Evolutionary conservation across 164 flowering plant genomes (phyloP).

Genomic region (Sedum album): DNA sequence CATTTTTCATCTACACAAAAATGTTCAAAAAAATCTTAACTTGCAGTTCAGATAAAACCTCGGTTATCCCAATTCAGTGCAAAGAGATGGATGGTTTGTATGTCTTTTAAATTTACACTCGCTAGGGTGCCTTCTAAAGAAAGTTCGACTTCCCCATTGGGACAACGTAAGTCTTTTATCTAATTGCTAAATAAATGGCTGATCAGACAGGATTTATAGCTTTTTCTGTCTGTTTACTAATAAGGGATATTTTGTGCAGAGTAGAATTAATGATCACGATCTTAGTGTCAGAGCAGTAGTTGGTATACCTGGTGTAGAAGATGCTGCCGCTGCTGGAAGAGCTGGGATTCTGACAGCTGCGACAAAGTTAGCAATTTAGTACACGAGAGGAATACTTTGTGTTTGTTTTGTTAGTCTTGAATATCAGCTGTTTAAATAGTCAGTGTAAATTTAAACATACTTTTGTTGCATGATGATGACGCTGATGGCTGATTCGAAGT

Average conservation of each 20-base stretch:
- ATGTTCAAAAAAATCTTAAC: too few relatives aligned
- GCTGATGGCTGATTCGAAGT: constrained; percentile 39
- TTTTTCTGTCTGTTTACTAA: neutral
- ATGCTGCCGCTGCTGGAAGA: constrained; percentile 84
- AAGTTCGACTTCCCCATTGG: too few relatives aligned
- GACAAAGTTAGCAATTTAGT: neutral
- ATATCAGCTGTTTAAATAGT: neutral
- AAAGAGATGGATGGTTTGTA: neutral
- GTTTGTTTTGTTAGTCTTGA: neutral
- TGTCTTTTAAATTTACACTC: neutral
- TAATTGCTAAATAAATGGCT: too few relatives aligned
- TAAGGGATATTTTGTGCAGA: neutral
- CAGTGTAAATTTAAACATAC: constrained; percentile 27
- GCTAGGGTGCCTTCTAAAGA: too few relatives aligned
- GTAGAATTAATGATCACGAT: neutral
- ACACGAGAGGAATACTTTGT: neutral
- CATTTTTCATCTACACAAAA: too few relatives aligned
- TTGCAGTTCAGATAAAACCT: too few relatives aligned
- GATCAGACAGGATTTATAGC: neutral
- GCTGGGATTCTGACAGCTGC: constrained; percentile 87
- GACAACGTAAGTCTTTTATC: too few relatives aligned
- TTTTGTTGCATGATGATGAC: constrained; percentile 82
- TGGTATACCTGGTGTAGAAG: constrained; percentile 44
- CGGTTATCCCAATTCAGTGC: too few relatives aligned
- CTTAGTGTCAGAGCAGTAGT: neutral